Conservation (phyloP, 2,329 filamentous ascomycete species). For the Fusarium brevicatenulatum region DNA sequence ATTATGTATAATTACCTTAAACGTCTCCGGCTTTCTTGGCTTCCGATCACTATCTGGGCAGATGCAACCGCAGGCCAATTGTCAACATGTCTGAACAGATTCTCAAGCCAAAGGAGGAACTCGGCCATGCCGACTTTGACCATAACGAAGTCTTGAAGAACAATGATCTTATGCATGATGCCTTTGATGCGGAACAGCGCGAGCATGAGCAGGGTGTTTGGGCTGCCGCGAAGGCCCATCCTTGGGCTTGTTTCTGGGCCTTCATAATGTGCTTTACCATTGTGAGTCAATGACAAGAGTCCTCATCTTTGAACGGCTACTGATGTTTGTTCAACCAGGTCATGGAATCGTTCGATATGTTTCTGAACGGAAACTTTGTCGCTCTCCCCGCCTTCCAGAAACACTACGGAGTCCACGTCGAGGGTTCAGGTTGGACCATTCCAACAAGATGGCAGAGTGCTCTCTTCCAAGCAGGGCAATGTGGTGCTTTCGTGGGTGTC, state of each 20-base stretch:
- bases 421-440: conserved; percentile 43
- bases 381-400: conserved; percentile 52
- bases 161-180: conserved; percentile 34
- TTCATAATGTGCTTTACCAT: conserved; percentile 62
- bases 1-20: conserved; percentile 13
- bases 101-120: conserved; percentile 10
- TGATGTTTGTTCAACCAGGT: conserved; percentile 47
- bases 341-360: conserved; percentile 62
- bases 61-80: neutral
- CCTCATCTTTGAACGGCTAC: neutral
- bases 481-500: conserved; percentile 52
- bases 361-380: conserved; percentile 58
- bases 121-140: conserved; percentile 23
- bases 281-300: conserved; percentile 46
- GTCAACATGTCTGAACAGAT: conserved; percentile 8
- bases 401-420: conserved; percentile 50
- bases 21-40: neutral
- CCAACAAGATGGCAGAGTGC: conserved; percentile 55
- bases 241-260: conserved; percentile 59
- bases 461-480: conserved; percentile 48
- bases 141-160: conserved; percentile 27
- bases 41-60: neutral
- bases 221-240: conserved; percentile 53
- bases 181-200: conserved; percentile 50
- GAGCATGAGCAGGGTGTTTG: conserved; percentile 55